Base-by-base conservation (phyloP, 495 filamentous ascomycete genomes). In the Astrothelium subdiscretum region DNA sequence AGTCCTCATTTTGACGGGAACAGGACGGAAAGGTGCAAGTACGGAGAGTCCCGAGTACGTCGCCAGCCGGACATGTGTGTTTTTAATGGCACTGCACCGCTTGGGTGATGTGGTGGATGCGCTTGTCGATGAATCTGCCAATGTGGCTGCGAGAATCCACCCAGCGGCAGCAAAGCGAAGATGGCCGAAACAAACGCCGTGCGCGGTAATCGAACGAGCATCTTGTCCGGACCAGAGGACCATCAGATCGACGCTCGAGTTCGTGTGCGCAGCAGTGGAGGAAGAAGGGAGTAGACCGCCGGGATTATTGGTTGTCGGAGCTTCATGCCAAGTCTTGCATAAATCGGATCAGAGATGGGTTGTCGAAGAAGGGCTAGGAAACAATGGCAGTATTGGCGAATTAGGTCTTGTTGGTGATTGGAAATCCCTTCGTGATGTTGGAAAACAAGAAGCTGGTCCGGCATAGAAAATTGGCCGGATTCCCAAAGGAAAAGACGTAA, bases 161-260 rank as follows among this genome's bases (percentile, higher is more conserved):
- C 22, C 22, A 8, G 20, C 24, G 48, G 48, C 20, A 2, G 15
- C 4, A 24, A 54, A 29, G 48, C 22, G 24, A 5, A 26, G 24
- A 15, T 77, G 71, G 60, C 74, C 74, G 18, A 73, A 74, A 48
- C 70, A 78, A 22, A 91, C 89, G 2, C 91, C 92, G 0, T 97
- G 92, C 69, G 92, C 92, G 0, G 92, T 98, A 8, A 78, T 98
- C 43, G 94, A 98, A 72, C 79, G 94, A n/a, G 94, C 94, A 0
- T 92, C 87, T 44, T 98, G 94, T 72, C 85, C 90, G 0, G 94
- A 98, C 71, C 95, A 97, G 78, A 78, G 94, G 26, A 90, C 97
- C 32, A 90, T 97, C 40, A 79, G 94, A 58, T 90, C 90, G 1
- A 95, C 90, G 3, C 70, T 98, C 38, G 81, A 86, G 64, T 80